Evolutionary conservation across 2,329 filamentous ascomycete species (phyloP).

Genomic region (Colletotrichum zoysiae): DNA sequence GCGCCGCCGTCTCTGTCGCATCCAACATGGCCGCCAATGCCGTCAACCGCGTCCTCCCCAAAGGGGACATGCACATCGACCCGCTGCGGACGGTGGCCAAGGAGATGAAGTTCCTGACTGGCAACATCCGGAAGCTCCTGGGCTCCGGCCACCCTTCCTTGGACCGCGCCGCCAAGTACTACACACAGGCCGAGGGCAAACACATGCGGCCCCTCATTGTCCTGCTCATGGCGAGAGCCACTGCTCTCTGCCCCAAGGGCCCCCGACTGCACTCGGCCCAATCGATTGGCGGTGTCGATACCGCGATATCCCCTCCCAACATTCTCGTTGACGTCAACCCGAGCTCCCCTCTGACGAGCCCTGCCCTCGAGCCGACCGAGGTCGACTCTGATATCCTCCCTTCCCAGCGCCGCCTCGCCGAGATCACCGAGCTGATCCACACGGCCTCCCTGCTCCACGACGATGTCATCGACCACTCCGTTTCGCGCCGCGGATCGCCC

Average conservation of each 20-base stretch:
- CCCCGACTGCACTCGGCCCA: slow-evolving; percentile 54
- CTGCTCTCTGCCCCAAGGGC: slow-evolving; percentile 78
- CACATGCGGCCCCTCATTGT: slow-evolving; percentile 95
- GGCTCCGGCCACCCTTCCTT: slow-evolving; percentile 95
- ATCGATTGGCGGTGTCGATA: slow-evolving; percentile 63
- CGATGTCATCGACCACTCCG: slow-evolving; percentile 96
- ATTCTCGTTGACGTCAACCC: slow-evolving; percentile 88
- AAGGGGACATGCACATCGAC: slow-evolving; percentile 81
- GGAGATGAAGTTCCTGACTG: slow-evolving; percentile 95
- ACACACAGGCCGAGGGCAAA: slow-evolving; percentile 96
- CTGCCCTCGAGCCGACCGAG: slow-evolving; percentile 55
- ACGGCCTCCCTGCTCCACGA: slow-evolving; percentile 97
- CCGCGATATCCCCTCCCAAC: slow-evolving; percentile 65
- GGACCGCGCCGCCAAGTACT: slow-evolving; percentile 97
- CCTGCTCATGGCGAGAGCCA: slow-evolving; percentile 95
- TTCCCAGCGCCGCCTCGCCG: slow-evolving; percentile 90
- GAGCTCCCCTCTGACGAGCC: slow-evolving; percentile 61
- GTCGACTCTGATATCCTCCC: slow-evolving; percentile 80
- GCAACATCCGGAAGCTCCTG: slow-evolving; percentile 92
- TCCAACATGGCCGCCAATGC: slow-evolving; percentile 79
- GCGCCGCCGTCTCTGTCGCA: slow-evolving; percentile 78
- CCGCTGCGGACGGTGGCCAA: slow-evolving; percentile 91
- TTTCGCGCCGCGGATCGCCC: slow-evolving; percentile 83
- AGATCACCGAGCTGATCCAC: slow-evolving; percentile 98
- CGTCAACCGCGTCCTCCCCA: slow-evolving; percentile 68